Conservation (phyloP, 768 basidiomycete genomes). For the Pleurotus djamor region DNA sequence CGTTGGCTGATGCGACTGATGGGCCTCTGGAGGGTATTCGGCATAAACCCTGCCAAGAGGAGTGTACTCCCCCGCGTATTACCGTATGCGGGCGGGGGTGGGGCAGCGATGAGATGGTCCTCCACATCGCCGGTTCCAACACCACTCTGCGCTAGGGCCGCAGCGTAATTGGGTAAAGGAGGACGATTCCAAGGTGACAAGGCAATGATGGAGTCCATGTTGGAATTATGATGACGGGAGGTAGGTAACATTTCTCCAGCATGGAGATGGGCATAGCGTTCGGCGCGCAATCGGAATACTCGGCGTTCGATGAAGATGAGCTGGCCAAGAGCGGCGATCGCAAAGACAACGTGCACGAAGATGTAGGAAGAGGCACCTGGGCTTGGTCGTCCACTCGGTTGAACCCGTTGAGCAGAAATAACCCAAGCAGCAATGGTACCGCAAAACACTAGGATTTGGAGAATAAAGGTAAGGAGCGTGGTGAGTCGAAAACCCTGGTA, state of each 20-base stretch:
- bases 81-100: constrained; percentile 78
- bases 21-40: constrained; percentile 44
- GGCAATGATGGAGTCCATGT: constrained; percentile 29
- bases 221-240: constrained; percentile 22
- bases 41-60: constrained; percentile 51
- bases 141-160: constrained; percentile 65
- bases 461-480: constrained; percentile 38
- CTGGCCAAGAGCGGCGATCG: constrained; percentile 46
- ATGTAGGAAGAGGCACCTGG: constrained; percentile 31
- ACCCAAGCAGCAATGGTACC: constrained; percentile 61
- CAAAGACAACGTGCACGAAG: constrained; percentile 66
- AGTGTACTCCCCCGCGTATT: constrained; percentile 70
- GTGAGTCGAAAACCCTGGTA: constrained; percentile 43
- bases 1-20: constrained; percentile 22
- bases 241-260: constrained; percentile 54
- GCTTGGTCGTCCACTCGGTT: constrained; percentile 6
- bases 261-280: constrained; percentile 58
- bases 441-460: constrained; percentile 36
- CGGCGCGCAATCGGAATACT: constrained; percentile 62
- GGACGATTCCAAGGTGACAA: constrained; percentile 73
- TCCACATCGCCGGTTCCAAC: constrained; percentile 76
- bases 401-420: constrained; percentile 27
- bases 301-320: constrained; percentile 64
- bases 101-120: constrained; percentile 62
- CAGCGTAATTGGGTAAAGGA: constrained; percentile 68